These are phyloP conservation scores for Lactarius quietus DNA, from an alignment of 768 basidiomycete genomes.

Conservation along the genomic window DNA sequence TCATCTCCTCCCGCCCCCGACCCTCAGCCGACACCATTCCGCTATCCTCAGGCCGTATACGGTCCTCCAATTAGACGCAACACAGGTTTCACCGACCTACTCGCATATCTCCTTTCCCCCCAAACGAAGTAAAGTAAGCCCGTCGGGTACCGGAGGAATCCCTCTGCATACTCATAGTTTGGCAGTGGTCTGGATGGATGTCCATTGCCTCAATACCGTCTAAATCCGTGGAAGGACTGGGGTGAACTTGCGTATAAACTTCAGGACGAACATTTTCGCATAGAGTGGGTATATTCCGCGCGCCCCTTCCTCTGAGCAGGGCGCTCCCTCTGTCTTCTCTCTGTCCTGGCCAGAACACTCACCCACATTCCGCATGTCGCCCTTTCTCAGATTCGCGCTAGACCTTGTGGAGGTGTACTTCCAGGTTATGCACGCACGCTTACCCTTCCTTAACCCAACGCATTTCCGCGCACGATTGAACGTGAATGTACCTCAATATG, in stretches of 20 bases:
- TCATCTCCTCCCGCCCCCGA: slow-evolving; percentile 31
- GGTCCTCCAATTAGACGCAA: slow-evolving; percentile 45
- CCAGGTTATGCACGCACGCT: slow-evolving; percentile 84
- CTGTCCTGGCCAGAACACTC: slow-evolving; percentile 22
- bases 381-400: slow-evolving; percentile 66
- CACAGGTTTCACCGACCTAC: slow-evolving; percentile 61
- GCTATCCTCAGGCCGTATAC: slow-evolving; percentile 34
- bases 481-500: slow-evolving; percentile 28
- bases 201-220: slow-evolving; percentile 21
- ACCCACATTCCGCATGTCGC: slow-evolving; percentile 21
- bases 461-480: slow-evolving; percentile 70
- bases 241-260: slow-evolving; percentile 70
- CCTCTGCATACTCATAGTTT: background rate
- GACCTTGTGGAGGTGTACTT: slow-evolving; percentile 96
- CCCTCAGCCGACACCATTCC: slow-evolving; percentile 31
- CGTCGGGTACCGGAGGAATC: background rate
- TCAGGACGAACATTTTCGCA: slow-evolving; percentile 67
- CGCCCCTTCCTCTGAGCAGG: too few relatives aligned
- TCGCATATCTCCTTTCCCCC: slow-evolving; percentile 75
- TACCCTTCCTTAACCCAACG: slow-evolving; percentile 81
- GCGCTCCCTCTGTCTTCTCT: background rate
- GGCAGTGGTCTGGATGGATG: slow-evolving; percentile 13
- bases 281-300: slow-evolving; percentile 62
- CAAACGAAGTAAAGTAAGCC: slow-evolving; percentile 47
- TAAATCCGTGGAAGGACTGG: slow-evolving; percentile 59